Evolutionary conservation across 176 grass and related monocot genomes (phyloP).

Genomic region (Hordeum vulgare): DNA sequence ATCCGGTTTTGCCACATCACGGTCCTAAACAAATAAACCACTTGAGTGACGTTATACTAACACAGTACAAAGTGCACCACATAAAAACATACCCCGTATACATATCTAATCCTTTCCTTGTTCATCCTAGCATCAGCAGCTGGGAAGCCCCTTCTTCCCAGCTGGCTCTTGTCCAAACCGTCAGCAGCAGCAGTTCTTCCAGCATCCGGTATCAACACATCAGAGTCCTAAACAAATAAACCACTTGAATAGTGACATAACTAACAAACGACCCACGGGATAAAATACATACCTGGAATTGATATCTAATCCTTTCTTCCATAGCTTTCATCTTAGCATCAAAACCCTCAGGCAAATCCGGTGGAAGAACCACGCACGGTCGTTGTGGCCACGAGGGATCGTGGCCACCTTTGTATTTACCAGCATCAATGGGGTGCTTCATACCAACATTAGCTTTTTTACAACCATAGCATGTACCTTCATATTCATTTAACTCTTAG

Average conservation of each 20-base stretch:
- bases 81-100: not conserved
- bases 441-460: not conserved
- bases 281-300: too few species aligned
- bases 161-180: not conserved
- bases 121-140: too few species aligned
- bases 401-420: not conserved
- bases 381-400: not conserved
- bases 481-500: not conserved
- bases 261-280: too few species aligned
- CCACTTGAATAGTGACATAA: not conserved
- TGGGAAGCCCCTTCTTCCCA: too few species aligned
- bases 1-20: not conserved
- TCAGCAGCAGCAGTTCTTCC: not conserved
- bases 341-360: not conserved
- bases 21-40: not conserved
- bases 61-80: not conserved
- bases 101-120: too few species aligned
- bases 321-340: not conserved
- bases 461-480: not conserved
- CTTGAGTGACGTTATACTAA: not conserved
- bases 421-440: not conserved
- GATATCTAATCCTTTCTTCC: not conserved
- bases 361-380: not conserved
- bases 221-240: not conserved
- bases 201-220: not conserved